Conservation (phyloP, 192 early-diverging fungal species). For the Rhizophlyctis rosea region DNA sequence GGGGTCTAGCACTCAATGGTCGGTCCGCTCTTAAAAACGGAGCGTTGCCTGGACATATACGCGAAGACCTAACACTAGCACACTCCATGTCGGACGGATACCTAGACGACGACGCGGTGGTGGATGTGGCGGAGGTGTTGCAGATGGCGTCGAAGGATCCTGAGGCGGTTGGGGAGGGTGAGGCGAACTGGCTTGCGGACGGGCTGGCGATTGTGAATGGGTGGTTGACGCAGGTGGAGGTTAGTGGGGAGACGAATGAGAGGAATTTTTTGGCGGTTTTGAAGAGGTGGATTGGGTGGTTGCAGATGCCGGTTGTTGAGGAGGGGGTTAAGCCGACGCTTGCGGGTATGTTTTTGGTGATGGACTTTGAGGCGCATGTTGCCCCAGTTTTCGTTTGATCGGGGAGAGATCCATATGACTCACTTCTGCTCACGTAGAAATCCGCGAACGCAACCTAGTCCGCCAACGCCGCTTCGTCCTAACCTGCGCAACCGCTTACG, state of each 20-base stretch:
- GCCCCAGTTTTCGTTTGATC: background rate
- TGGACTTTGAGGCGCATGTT: background rate
- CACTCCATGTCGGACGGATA: no score
- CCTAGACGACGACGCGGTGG: no score
- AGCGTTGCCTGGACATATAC: no score
- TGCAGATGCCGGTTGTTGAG: background rate
- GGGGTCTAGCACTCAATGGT: no score
- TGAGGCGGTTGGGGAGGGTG: no score
- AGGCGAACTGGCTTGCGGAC: no score
- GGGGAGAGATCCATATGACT: background rate
- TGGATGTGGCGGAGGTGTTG: no score
- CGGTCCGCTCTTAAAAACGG: no score
- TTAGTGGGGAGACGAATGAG: background rate
- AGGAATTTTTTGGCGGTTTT: background rate
- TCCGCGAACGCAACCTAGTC: conserved; percentile 3
- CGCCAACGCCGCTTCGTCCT: background rate
- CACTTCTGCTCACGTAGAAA: background rate
- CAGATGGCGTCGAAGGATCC: no score
- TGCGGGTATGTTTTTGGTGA: background rate
- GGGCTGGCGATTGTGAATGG: no score
- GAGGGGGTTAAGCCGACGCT: background rate
- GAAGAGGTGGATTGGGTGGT: background rate
- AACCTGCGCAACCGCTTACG: background rate
- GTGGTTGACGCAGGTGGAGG: no score
- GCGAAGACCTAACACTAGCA: no score